Percentiles rank a stretch among this genome's conserved stretches.
These are phyloP conservation scores for Pestalotiopsis sp. DNA, from an alignment of 2,329 filamentous ascomycete species.

Conservation along the genomic window DNA sequence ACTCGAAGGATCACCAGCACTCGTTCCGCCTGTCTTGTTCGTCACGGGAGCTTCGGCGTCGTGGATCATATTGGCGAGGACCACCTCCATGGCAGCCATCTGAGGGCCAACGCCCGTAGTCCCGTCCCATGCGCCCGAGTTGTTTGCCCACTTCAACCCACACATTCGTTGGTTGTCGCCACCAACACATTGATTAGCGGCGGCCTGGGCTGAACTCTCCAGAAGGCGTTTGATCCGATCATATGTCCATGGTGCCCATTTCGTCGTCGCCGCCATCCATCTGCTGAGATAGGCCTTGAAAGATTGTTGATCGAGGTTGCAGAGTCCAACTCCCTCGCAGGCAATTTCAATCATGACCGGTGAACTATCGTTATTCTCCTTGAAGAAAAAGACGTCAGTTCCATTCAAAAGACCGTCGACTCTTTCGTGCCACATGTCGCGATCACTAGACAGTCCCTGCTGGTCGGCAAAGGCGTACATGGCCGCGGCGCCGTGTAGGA, in stretches of 20 bases:
- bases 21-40: slow-evolving; percentile 51
- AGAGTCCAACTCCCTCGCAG: slow-evolving; percentile 64
- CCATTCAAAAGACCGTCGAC: slow-evolving; percentile 60
- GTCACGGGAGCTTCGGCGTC: slow-evolving; percentile 42
- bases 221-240: slow-evolving; percentile 56
- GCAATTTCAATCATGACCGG: slow-evolving; percentile 65
- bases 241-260: slow-evolving; percentile 65
- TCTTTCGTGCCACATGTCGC: slow-evolving; percentile 59
- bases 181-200: slow-evolving; percentile 59
- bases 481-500: slow-evolving; percentile 67
- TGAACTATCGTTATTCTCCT: slow-evolving; percentile 43
- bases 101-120: slow-evolving; percentile 68
- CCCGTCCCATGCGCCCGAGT: slow-evolving; percentile 56
- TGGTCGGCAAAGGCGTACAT: slow-evolving; percentile 67
- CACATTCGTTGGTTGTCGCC: slow-evolving; percentile 61
- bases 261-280: slow-evolving; percentile 64
- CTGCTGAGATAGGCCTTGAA: slow-evolving; percentile 67
- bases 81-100: slow-evolving; percentile 70
- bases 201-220: slow-evolving; percentile 57
- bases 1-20: slow-evolving; percentile 47
- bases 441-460: slow-evolving; percentile 29
- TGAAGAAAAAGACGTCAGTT: slow-evolving; percentile 55
- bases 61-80: slow-evolving; percentile 63
- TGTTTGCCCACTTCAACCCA: slow-evolving; percentile 61
- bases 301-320: slow-evolving; percentile 64